phyloP scores from a whole-genome alignment of 1,284 basidiomycete genomes.

The Phellopilus nigrolimitatus region DNA sequence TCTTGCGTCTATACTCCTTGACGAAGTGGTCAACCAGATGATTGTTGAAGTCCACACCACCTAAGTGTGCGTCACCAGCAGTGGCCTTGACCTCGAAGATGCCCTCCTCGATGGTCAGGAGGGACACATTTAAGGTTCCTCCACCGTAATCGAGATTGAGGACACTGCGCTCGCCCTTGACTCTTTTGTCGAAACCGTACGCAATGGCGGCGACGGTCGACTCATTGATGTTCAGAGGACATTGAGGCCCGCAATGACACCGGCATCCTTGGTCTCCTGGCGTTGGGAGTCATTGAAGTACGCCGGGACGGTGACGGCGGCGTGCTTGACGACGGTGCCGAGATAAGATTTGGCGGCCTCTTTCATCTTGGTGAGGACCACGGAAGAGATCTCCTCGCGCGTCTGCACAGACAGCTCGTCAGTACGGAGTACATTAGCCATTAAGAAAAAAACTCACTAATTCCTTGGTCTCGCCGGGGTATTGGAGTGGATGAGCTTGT shows the following conservation, averaged over 20 bases:
- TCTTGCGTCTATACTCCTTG: conserved; percentile 60
- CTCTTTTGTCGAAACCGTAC: too few species aligned
- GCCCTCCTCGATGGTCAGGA: conserved; percentile 95
- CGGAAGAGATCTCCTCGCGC: too few species aligned
- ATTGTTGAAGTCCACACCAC: conserved; percentile 99
- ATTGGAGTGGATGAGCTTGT: conserved; percentile 97
- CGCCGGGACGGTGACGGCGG: too few species aligned
- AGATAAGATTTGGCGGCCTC: too few species aligned
- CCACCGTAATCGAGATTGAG: conserved; percentile 98
- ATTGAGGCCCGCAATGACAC: conserved; percentile 85
- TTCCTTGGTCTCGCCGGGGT: conserved; percentile 95
- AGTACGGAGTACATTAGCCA: too few species aligned
- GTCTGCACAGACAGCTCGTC: too few species aligned
- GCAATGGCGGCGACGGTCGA: conserved; percentile 94
- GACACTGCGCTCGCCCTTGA: conserved; percentile 80
- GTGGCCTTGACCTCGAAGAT: conserved; percentile 99
- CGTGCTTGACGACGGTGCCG: too few species aligned
- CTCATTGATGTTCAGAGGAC: conserved; percentile 97
- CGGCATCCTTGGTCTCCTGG: conserved; percentile 96
- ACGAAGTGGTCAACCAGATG: conserved; percentile 96
- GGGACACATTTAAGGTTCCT: conserved; percentile 98
- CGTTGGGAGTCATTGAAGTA: too few species aligned
- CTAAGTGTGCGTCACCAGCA: conserved; percentile 97
- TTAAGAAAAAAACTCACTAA: too few species aligned
- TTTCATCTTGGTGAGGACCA: too few species aligned